phyloP scores from a whole-genome alignment of 345 rosid genomes.

The Gossypium anomalum region DNA sequence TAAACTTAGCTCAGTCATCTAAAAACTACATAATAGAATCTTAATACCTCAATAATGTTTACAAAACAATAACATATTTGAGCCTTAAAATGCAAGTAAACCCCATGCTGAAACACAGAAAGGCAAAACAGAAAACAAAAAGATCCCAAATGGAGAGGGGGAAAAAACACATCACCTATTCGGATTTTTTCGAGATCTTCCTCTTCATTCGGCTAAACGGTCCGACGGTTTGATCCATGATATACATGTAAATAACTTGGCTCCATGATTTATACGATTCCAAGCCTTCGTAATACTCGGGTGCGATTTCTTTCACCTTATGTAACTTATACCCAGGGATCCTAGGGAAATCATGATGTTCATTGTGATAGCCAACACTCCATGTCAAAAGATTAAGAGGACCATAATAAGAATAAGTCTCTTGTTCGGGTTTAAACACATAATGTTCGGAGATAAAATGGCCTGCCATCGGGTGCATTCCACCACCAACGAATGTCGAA shows the following conservation, averaged over 20 bases:
- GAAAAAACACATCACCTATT: slow-evolving; percentile 29
- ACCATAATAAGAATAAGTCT: slow-evolving; percentile 85
- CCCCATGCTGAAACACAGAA: not conserved
- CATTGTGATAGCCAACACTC: slow-evolving; percentile 88
- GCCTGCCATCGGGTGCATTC: slow-evolving; percentile 90
- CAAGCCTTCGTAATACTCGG: slow-evolving; percentile 60
- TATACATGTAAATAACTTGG: slow-evolving; percentile 81
- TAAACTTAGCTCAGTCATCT: not conserved
- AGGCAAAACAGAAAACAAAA: not conserved
- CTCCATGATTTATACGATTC: slow-evolving; percentile 73
- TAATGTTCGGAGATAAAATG: slow-evolving; percentile 91
- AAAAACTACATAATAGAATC: slow-evolving; percentile 9
- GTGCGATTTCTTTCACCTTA: slow-evolving; percentile 81
- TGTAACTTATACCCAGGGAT: slow-evolving; percentile 75
- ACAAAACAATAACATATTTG: too few species aligned
- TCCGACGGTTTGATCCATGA: slow-evolving; percentile 61
- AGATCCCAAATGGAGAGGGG: not conserved
- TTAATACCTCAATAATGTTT: slow-evolving; percentile 8
- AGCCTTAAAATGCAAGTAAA: not conserved
- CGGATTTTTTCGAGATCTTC: slow-evolving; percentile 50
- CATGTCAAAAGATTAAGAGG: slow-evolving; percentile 74
- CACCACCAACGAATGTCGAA: slow-evolving; percentile 89
- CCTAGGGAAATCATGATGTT: slow-evolving; percentile 93
- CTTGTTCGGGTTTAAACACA: slow-evolving; percentile 72
- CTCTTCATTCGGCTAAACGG: slow-evolving; percentile 91